Evolutionary conservation across 768 basidiomycete genomes (phyloP).

Genomic region (Stropharia rugosoannulata): DNA sequence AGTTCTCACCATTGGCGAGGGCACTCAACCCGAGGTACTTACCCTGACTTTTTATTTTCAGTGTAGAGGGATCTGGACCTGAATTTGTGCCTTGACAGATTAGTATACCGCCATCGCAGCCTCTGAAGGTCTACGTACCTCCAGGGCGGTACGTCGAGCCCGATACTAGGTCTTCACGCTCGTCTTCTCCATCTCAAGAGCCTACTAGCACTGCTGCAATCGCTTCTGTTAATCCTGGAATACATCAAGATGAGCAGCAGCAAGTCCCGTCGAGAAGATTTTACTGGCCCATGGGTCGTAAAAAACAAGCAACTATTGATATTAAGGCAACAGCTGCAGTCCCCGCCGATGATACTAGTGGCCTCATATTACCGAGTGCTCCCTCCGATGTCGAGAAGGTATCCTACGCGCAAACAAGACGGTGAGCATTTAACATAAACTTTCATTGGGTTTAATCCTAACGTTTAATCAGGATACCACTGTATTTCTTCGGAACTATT

Average conservation of each 20-base stretch:
- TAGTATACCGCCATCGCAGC: background rate
- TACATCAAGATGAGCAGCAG: background rate
- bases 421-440: background rate
- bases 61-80: background rate
- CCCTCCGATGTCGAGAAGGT: background rate
- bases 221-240: background rate
- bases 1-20: no score
- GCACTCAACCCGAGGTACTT: background rate
- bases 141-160: background rate
- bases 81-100: background rate
- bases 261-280: background rate
- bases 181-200: background rate
- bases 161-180: background rate
- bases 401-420: background rate
- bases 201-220: background rate
- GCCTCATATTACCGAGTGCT: background rate
- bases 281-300: constrained; percentile 1
- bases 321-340: background rate
- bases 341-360: background rate
- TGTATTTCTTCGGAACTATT: constrained; percentile 24
- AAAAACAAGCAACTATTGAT: constrained; percentile 1
- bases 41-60: background rate
- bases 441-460: background rate
- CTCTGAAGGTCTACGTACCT: background rate
- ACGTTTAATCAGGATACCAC: constrained; percentile 11